Evolutionary conservation across 2,329 filamentous ascomycete genomes (phyloP), one percentile per base, ranked within the genome.

Genomic region (Sordariomycetes sp.): DNA sequence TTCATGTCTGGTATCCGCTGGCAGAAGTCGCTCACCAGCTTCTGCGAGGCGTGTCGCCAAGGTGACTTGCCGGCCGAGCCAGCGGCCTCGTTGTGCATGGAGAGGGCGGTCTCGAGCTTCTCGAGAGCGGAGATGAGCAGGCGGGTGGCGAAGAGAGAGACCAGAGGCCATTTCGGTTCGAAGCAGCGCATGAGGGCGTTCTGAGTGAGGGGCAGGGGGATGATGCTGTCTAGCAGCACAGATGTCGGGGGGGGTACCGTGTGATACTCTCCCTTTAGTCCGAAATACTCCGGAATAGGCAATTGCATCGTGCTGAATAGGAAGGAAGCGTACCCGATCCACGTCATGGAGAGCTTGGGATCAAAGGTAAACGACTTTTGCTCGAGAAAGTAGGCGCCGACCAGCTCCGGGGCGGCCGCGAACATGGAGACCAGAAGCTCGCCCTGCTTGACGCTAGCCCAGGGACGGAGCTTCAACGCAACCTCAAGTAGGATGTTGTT

Each of bases 321-420:
- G 61, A 97, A 90, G 0, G 91, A 85, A 0, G 91, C 90, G 68
- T 95, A 96, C 50, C 93, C 92, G 64, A 97, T 89, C 94, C 94
- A 99, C 0, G 91, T 94, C 52, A 91, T 86, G 3, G 91, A 94
- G 5, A 95, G 79, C 67, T 96, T 97, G 0, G 94, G 92, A 50
- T 97, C 92, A 62, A 96, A 90, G 0, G 86, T 83, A 65, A 97
- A 94, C 58, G 86, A 82, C 60, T 82, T 85, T 67, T 90, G 92
- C 67, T 83, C 86, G 51, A 85, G 78, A 67, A 96, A 97, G 69
- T 95, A 99, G 65, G 91, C 86, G 51, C 90, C 88, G 1, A 96
- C 82, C 3, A 97, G 79, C 71, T 97, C 94, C 0, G 95, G 93
- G 0, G 88, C 89, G 8, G 83, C 82, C 61, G 78, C 79, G 67